A percentile compares a stretch with the other conserved stretches of the same genome.
phyloP scores from a whole-genome alignment of 192 early-diverging fungal species.

The Backusella australiensis region DNA sequence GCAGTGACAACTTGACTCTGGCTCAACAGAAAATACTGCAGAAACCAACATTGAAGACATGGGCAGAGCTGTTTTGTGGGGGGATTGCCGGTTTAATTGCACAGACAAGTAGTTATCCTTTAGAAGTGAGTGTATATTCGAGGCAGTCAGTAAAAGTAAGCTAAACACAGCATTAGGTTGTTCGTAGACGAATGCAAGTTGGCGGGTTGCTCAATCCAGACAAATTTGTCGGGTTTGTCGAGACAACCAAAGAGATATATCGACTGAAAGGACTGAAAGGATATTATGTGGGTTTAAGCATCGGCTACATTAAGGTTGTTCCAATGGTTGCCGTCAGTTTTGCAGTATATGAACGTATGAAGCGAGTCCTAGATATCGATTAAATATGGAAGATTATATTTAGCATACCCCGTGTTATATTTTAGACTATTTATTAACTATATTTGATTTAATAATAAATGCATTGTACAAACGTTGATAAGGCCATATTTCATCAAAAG shows the following conservation, averaged over 20 bases:
- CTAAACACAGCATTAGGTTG: constrained; percentile 43
- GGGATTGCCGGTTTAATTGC: constrained; percentile 83
- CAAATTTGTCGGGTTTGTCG: constrained; percentile 45
- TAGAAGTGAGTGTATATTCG: constrained; percentile 53
- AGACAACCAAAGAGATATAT: constrained; percentile 67
- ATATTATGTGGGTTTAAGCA: constrained; percentile 94
- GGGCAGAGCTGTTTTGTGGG: constrained; percentile 79
- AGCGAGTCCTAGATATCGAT: constrained; percentile 52
- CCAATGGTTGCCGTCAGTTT: constrained; percentile 93
- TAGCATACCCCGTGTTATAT: too few species aligned
- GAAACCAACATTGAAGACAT: constrained; percentile 59
- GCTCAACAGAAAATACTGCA: constrained; percentile 17
- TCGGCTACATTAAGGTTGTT: constrained; percentile 94
- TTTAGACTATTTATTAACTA: too few species aligned
- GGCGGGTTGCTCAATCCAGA: constrained; percentile 60
- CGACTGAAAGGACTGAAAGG: constrained; percentile 69
- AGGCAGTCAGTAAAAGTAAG: not conserved
- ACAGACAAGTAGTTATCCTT: constrained; percentile 87
- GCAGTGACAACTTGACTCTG: constrained; percentile 6
- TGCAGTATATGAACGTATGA: constrained; percentile 85
- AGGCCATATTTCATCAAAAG: too few species aligned
- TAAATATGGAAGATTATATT: constrained; percentile 14
- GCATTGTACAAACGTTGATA: too few species aligned
- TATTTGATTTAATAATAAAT: too few species aligned
- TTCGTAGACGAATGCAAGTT: constrained; percentile 84